Base-by-base conservation (phyloP, 164 flowering plant genomes). In the Vitis rupestris region DNA sequence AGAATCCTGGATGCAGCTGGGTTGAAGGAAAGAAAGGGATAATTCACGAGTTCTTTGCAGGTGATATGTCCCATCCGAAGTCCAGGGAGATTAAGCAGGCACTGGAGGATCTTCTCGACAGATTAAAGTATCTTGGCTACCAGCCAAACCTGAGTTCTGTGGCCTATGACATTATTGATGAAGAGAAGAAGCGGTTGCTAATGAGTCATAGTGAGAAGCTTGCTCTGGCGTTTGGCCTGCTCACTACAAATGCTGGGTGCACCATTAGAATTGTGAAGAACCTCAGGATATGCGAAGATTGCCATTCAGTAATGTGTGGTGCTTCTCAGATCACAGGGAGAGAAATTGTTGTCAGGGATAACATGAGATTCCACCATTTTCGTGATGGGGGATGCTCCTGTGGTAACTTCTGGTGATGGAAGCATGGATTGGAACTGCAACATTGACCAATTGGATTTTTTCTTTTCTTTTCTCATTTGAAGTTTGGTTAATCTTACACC, bases 281-380 rank as follows among this genome's bases (percentile, higher is more conserved):
- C 57, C 3, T 82, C 5, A 72, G 85, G 59, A 78, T 82, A 51
- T 80, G 83, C 55, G 78, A 78, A 8, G 85, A 82, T 64, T 82
- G 85, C 37, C 83, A 82, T 66, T 51, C 57, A 1, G 54, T 82
- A 48, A 77, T 78, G 81, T 65, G 81, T 64, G 64, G 65, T 11
- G 82, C 78, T 5, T 80, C 85, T 50, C 60, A 57, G 27, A 48
- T 79, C 54, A 71, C 65, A 2, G 78, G 72, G 19, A 82, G 85
- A 65, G 77, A 73, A 62, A 80, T 82, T 27, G 61, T 77, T 59
- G 70, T 82, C n/a, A 70, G 85, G 60, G 83, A 82, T 64, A 74
- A 67, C 30, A 66, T 68, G 77, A 73, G 85, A 66, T 82, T 82
- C 67, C 85, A 82, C 74, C 83, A 80, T 71, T 82, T 80, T 51